A percentile compares a stretch with the other conserved stretches of the same genome.
These are phyloP conservation scores for Metschnikowia proteae DNA, from an alignment of 805 yeast species.

Conservation along the genomic window DNA sequence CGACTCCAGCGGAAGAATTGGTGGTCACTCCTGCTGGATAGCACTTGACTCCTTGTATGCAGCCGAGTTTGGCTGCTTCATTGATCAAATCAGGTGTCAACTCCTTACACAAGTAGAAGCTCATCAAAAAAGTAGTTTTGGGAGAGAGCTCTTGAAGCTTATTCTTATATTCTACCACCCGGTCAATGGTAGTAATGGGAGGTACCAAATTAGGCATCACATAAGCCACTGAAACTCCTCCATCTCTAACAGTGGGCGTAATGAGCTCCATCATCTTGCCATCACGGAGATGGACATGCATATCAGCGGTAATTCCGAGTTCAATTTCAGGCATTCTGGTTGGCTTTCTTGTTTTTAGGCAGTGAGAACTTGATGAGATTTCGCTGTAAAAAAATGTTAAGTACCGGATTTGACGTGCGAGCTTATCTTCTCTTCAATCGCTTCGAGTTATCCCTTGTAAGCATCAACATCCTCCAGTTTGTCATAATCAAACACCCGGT, in stretches of 20 bases:
- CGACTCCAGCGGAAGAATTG: conserved; percentile 87
- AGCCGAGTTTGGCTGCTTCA: conserved; percentile 66
- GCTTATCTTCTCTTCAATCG: background rate
- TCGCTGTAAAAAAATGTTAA: background rate
- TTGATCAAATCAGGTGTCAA: conserved; percentile 83
- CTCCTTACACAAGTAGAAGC: conserved; percentile 73
- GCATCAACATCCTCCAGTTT: background rate
- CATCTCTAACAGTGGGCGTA: conserved; percentile 83
- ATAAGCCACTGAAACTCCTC: conserved; percentile 89
- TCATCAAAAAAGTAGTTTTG: conserved; percentile 84
- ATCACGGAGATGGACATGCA: conserved; percentile 95
- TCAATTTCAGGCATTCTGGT: conserved; percentile 34
- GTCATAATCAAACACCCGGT: background rate
- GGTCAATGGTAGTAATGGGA: conserved; percentile 75
- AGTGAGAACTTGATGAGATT: background rate
- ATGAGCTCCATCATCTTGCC: conserved; percentile 90
- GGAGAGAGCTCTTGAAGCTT: conserved; percentile 66
- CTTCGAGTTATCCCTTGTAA: background rate
- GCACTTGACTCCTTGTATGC: conserved; percentile 86
- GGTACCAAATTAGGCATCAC: conserved; percentile 97
- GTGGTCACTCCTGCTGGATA: conserved; percentile 99
- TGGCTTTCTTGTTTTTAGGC: background rate
- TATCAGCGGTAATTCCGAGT: conserved; percentile 77
- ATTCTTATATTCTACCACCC: conserved; percentile 66
- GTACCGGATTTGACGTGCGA: background rate